Base-by-base conservation (phyloP, 257 asterid species). In the Fraxinus excelsior region DNA sequence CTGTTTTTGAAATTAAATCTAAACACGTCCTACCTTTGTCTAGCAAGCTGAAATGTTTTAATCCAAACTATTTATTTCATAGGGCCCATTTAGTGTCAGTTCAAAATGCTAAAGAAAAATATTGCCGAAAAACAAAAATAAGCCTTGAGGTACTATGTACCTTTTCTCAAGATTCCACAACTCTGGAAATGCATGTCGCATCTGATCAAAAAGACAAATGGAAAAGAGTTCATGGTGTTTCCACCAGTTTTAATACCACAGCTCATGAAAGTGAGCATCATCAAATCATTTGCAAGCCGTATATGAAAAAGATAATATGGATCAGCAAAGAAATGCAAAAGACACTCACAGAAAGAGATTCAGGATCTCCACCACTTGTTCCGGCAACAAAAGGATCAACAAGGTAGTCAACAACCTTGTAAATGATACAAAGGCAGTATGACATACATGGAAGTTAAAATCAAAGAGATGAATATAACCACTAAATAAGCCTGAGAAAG, bases 311-410 rank as follows among this genome's bases (percentile, higher is more conserved):
- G 72, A 56, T 73, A 28, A 76, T 7, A 49, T 29, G 67, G 70
- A 71, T 44, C 37, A 76, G 74, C 53, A 74, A 74, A 71, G 53
- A 72, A 72, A 72, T 51, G 64, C 42, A 74, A 46, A 77, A 49
- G 74, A 74, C 74, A 88, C 97, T 90, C 87, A 94, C 99, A 76
- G 96, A 92, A 78, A 94, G 97, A 37, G 96, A 92, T 70, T 89
- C 90, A 53, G 98, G 96, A 82, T 94, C 98, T 65, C 97, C 98
- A 21, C 85, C 97, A 72, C 92, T 88, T 51, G 99, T 92, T 79
- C 97, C 99, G 75, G 97, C 97, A 76, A 92, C 95, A 83, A 94
- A 90, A 79, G 99, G 99, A 80, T 94, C 97, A 78, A 94, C 74
- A 28, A 94, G 94, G 86, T 92, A 91, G 82, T 94, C 99, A 76